phyloP scores from a whole-genome alignment of 805 yeast species.

The Wickerhamiella sorbophila region DNA sequence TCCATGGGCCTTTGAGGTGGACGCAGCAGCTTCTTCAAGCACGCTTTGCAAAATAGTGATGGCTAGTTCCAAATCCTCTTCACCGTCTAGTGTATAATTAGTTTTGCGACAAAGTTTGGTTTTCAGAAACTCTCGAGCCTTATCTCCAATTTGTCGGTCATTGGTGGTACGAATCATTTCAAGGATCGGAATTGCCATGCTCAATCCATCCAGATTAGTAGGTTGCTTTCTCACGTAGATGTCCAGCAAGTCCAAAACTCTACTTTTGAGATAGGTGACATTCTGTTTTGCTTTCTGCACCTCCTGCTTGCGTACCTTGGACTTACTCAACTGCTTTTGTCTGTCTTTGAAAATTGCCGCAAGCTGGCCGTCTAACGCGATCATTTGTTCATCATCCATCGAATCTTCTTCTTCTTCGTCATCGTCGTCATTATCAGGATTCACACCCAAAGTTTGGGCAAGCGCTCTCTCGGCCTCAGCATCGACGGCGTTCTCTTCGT shows the following conservation, averaged over 20 bases:
- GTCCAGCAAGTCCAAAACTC: constrained; percentile 67
- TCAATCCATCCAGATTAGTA: constrained; percentile 21
- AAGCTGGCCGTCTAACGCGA: constrained; percentile 77
- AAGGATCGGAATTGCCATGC: constrained; percentile 42
- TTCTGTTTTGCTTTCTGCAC: constrained; percentile 67
- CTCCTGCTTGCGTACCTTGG: constrained; percentile 47
- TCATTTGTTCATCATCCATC: constrained; percentile 94
- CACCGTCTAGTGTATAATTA: constrained; percentile 4
- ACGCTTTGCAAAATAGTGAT: constrained; percentile 21
- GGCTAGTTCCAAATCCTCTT: constrained; percentile 16
- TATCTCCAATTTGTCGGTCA: constrained; percentile 56
- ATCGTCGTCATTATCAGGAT: constrained; percentile 21
- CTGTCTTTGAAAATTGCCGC: constrained; percentile 76
- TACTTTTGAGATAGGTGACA: constrained; percentile 61
- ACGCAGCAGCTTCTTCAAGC: constrained; percentile 28
- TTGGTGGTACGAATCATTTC: constrained; percentile 49
- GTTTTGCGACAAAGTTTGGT: constrained; percentile 17
- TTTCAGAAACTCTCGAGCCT: constrained; percentile 59
- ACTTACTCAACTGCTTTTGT: constrained; percentile 42
- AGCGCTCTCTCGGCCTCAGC: constrained; percentile 15
- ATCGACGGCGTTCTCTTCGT: constrained; percentile 14
- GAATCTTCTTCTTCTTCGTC: constrained; percentile 54
- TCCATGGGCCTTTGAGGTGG: constrained; percentile 36
- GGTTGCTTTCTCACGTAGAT: constrained; percentile 38
- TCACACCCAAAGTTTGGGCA: constrained; percentile 14